Conservation (phyloP, 2,329 filamentous ascomycete genomes). For the Botrytis porri region DNA sequence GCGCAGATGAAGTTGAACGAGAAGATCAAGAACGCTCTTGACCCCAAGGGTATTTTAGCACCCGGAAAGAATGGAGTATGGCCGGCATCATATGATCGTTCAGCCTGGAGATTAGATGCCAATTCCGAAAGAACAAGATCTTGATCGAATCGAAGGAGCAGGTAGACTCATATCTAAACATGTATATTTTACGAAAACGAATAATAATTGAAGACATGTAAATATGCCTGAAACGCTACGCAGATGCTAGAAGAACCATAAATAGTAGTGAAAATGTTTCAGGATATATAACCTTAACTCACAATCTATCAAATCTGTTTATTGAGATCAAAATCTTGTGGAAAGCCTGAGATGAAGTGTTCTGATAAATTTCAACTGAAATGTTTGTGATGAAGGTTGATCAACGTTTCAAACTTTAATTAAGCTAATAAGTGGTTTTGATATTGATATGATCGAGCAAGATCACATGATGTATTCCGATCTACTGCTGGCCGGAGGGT, state of each 20-base stretch:
- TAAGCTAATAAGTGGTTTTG: too few relatives aligned
- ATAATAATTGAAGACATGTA: not conserved
- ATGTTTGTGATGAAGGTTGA: not conserved
- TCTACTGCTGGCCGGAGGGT: not conserved
- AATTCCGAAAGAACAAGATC: constrained; percentile 3
- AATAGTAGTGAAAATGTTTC: not conserved
- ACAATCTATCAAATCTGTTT: not conserved
- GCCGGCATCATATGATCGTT: constrained; percentile 24
- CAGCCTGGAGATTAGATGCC: constrained; percentile 16
- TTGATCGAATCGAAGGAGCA: not conserved
- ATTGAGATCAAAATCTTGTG: not conserved
- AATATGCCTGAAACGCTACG: not conserved
- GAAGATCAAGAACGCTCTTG: constrained; percentile 46
- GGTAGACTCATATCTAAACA: not conserved
- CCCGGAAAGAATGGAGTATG: constrained; percentile 45
- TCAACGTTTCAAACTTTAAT: not conserved
- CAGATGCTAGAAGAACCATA: not conserved
- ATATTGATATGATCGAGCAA: not conserved
- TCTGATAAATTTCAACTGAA: not conserved
- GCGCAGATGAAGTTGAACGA: constrained; percentile 45
- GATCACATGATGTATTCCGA: not conserved
- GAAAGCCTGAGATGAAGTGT: not conserved
- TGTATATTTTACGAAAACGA: not conserved
- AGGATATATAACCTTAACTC: too few relatives aligned
- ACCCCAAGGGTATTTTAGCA: constrained; percentile 48